Evolutionary conservation across 345 rosid genomes (phyloP).

Genomic region (Pistacia vera): DNA sequence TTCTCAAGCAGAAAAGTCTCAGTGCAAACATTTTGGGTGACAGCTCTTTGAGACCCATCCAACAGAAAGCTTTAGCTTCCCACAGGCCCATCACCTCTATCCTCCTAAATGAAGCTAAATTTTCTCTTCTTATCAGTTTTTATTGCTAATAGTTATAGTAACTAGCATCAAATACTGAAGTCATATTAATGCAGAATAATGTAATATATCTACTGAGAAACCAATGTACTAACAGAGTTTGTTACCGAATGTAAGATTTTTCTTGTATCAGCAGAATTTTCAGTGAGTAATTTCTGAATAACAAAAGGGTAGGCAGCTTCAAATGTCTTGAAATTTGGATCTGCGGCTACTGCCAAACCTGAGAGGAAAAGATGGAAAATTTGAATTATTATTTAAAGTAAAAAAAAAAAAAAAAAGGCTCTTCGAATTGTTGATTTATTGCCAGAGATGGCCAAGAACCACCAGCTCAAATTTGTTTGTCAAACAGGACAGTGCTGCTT

Average conservation of each 20-base stretch:
- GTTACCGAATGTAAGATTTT: slow-evolving; percentile 82
- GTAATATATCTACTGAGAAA: neutral
- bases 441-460: neutral
- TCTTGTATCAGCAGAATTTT: slow-evolving; percentile 68
- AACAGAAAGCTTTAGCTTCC: slow-evolving; percentile 5
- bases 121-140: neutral
- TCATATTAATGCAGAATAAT: neutral
- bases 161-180: neutral
- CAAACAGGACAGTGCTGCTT: too few relatives aligned
- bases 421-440: neutral
- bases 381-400: slow-evolving; percentile 9
- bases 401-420: too few relatives aligned
- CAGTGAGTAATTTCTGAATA: slow-evolving; percentile 79
- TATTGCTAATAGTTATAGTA: neutral
- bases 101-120: slow-evolving; percentile 6
- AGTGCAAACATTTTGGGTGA: neutral
- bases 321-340: slow-evolving; percentile 86
- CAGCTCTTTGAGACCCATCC: neutral
- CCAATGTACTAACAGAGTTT: slow-evolving; percentile 10
- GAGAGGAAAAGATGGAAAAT: slow-evolving; percentile 27
- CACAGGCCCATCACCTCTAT: neutral
- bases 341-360: slow-evolving; percentile 89
- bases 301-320: slow-evolving; percentile 95
- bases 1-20: slow-evolving; percentile 1
- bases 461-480: neutral